Percentiles rank a stretch among this genome's conserved stretches.
phyloP scores from a whole-genome alignment of 805 yeast species.

The Monosporozyma aerobia region DNA sequence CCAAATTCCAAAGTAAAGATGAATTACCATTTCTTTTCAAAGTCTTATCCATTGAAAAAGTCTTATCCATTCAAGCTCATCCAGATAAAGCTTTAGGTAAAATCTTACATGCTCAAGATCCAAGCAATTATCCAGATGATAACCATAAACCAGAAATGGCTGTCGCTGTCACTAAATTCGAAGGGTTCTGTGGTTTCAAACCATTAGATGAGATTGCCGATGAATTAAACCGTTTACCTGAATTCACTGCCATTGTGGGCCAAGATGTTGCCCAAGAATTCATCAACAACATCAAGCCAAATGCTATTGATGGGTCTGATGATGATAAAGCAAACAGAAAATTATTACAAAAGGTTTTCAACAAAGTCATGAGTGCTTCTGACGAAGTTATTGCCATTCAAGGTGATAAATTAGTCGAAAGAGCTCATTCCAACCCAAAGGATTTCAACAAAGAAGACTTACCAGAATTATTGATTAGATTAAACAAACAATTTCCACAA shows the following conservation, averaged over 20 bases:
- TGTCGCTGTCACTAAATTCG: constrained; percentile 88
- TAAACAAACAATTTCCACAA: constrained; percentile 81
- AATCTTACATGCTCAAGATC: constrained; percentile 70
- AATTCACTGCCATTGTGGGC: constrained; percentile 64
- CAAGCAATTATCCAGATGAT: constrained; percentile 92
- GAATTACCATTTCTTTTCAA: constrained; percentile 90
- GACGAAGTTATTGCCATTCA: constrained; percentile 45
- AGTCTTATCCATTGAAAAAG: constrained; percentile 87
- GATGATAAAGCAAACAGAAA: constrained; percentile 52
- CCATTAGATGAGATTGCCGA: constrained; percentile 72
- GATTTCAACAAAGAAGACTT: constrained; percentile 45
- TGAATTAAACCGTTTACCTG: constrained; percentile 66
- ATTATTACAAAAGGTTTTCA: constrained; percentile 66
- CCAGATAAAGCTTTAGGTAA: constrained; percentile 85
- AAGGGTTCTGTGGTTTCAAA: constrained; percentile 96
- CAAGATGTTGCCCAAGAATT: constrained; percentile 47
- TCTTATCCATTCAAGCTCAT: constrained; percentile 92
- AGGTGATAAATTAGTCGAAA: constrained; percentile 57
- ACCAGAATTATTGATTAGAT: constrained; percentile 64
- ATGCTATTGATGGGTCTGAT: constrained; percentile 38
- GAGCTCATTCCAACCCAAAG: constrained; percentile 52
- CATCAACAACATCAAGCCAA: constrained; percentile 36
- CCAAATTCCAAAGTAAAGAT: constrained; percentile 55
- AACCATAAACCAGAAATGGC: constrained; percentile 99
- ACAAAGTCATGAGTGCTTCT: constrained; percentile 75